These are phyloP conservation scores for Geosiphon pyriformis DNA, from an alignment of 192 early-diverging fungal species.

Conservation along the genomic window DNA sequence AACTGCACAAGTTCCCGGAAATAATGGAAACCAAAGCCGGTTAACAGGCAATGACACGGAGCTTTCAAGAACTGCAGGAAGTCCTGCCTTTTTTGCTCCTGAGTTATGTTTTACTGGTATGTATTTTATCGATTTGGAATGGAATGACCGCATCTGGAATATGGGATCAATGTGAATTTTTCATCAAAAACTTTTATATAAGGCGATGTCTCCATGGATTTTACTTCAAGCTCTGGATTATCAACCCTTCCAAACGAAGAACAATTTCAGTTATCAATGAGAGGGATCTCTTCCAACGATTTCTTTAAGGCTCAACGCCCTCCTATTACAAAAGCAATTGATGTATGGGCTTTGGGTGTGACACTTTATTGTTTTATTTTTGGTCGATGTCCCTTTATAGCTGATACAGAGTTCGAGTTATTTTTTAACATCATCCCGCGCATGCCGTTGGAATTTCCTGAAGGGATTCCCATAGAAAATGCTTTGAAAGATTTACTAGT, in stretches of 20 bases:
- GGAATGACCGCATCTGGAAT: background rate
- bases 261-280: too few species aligned
- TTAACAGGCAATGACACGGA: constrained; percentile 66
- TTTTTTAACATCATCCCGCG: constrained; percentile 82
- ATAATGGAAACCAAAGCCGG: constrained; percentile 1
- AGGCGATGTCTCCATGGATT: constrained; percentile 30
- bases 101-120: constrained; percentile 81
- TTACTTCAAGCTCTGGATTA: constrained; percentile 27
- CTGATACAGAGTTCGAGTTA: constrained; percentile 92
- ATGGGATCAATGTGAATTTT: background rate
- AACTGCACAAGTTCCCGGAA: constrained; percentile 28
- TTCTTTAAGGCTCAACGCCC: constrained; percentile 30
- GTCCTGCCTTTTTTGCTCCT: constrained; percentile 97
- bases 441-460: constrained; percentile 54
- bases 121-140: background rate
- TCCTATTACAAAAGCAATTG: constrained; percentile 81
- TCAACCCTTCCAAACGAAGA: constrained; percentile 27
- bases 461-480: constrained; percentile 51
- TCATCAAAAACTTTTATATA: background rate
- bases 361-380: constrained; percentile 92
- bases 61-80: constrained; percentile 90
- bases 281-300: too few species aligned
- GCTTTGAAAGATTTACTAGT: constrained; percentile 68
- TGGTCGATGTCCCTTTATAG: constrained; percentile 89
- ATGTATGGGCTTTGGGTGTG: constrained; percentile 97